A percentile compares a stretch with the other conserved stretches of the same genome.
These are phyloP conservation scores for Schwanniomyces polymorphus DNA, from an alignment of 805 yeast genomes.

Conservation along the genomic window DNA sequence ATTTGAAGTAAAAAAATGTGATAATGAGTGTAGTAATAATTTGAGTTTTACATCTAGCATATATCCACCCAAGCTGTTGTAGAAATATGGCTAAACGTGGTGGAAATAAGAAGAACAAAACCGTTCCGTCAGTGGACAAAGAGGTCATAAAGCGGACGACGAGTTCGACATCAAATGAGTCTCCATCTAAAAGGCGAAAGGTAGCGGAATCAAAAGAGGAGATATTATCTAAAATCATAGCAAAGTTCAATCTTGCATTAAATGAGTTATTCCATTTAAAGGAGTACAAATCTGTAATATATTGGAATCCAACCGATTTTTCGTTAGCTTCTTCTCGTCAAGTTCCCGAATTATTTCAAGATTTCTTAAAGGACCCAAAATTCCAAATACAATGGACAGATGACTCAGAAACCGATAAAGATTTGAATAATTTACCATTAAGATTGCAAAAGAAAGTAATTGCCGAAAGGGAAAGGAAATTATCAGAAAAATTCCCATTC, in stretches of 20 bases:
- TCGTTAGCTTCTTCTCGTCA: slow-evolving; percentile 18
- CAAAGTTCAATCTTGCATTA: slow-evolving; percentile 47
- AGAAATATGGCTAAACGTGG: neutral
- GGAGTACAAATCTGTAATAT: slow-evolving; percentile 59
- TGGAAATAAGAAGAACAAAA: neutral
- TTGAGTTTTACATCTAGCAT: neutral
- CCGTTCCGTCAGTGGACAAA: neutral
- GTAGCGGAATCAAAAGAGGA: slow-evolving; percentile 11
- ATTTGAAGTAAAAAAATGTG: neutral
- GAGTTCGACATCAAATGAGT: neutral
- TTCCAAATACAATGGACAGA: slow-evolving; percentile 35
- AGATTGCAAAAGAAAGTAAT: slow-evolving; percentile 39
- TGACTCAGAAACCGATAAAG: slow-evolving; percentile 16
- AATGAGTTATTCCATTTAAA: slow-evolving; percentile 65
- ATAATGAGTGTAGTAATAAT: neutral
- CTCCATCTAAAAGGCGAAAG: slow-evolving; percentile 21
- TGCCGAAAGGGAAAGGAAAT: slow-evolving; percentile 30
- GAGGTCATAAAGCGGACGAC: neutral
- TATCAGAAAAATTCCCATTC: slow-evolving; percentile 36
- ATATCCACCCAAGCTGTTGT: neutral
- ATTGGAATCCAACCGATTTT: slow-evolving; percentile 57
- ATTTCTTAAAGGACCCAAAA: slow-evolving; percentile 25
- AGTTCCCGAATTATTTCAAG: slow-evolving; percentile 32
- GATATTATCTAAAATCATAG: slow-evolving; percentile 41
- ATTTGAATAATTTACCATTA: slow-evolving; percentile 34